phyloP scores from a whole-genome alignment of 441 rosid genomes.

The Pelargonium australe region DNA sequence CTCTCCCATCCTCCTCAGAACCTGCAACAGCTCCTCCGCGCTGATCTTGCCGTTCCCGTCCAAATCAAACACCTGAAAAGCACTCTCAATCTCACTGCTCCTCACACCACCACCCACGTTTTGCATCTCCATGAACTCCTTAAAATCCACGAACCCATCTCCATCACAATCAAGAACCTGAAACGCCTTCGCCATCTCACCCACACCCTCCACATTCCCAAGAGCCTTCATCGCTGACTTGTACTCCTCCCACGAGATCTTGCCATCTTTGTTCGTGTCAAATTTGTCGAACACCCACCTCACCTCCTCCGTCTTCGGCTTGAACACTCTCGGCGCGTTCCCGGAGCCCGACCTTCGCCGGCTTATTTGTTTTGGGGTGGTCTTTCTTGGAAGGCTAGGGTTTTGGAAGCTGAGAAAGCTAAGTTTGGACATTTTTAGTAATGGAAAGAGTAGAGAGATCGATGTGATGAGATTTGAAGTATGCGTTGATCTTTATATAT shows the following conservation, averaged over 20 bases:
- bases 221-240: conserved; percentile 25
- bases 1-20: conserved; percentile 46
- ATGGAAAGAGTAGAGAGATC: background rate
- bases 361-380: background rate
- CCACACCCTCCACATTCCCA: conserved; percentile 28
- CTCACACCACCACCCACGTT: conserved; percentile 32
- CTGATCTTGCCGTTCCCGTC: conserved; percentile 46
- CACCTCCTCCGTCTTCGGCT: conserved; percentile 42
- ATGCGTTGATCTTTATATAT: too few species aligned
- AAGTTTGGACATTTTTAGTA: conserved; percentile 20
- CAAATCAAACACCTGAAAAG: conserved; percentile 39
- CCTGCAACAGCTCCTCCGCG: conserved; percentile 46
- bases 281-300: conserved; percentile 46
- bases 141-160: conserved; percentile 43
- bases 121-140: conserved; percentile 40
- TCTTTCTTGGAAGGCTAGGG: conserved; percentile 19
- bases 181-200: conserved; percentile 35
- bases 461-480: background rate
- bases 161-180: conserved; percentile 33
- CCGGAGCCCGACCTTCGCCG: background rate
- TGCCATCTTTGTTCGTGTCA: conserved; percentile 50
- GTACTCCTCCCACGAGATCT: conserved; percentile 42
- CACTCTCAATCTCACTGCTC: conserved; percentile 30
- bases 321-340: conserved; percentile 1
- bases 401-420: conserved; percentile 31